Conservation (phyloP, 768 basidiomycete genomes). For the Kwoniella heveanensis region DNA sequence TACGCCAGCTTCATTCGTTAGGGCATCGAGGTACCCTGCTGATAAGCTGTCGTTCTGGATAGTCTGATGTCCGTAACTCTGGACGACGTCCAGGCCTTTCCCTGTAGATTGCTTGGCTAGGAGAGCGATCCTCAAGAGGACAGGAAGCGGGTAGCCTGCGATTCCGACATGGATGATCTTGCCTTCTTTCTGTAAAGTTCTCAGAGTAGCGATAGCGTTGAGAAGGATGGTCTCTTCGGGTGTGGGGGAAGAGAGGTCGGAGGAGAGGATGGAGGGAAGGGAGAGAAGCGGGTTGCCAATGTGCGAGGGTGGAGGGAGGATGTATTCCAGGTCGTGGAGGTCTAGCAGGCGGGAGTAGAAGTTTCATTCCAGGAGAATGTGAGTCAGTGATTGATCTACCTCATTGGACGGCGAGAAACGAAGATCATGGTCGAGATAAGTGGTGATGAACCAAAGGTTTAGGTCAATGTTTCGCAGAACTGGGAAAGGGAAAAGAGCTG, state of each 20-base stretch:
- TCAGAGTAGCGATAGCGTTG: slow-evolving; percentile 36
- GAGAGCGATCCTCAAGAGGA: slow-evolving; percentile 50
- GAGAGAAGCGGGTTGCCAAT: slow-evolving; percentile 36
- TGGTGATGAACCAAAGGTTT: too few species aligned
- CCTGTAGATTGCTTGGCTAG: slow-evolving; percentile 31
- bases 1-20: slow-evolving; percentile 34
- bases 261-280: slow-evolving; percentile 24
- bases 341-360: too few species aligned
- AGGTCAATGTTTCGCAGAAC: too few species aligned
- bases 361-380: too few species aligned
- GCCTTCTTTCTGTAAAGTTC: slow-evolving; percentile 40
- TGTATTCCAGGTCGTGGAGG: slow-evolving; percentile 56
- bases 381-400: too few species aligned
- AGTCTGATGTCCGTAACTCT: slow-evolving; percentile 55
- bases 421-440: too few species aligned
- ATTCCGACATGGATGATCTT: slow-evolving; percentile 53
- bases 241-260: slow-evolving; percentile 1
- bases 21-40: slow-evolving; percentile 42
- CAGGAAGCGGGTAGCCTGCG: slow-evolving; percentile 53
- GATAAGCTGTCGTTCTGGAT: slow-evolving; percentile 45
- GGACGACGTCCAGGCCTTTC: slow-evolving; percentile 49
- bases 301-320: slow-evolving; percentile 26
- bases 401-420: too few species aligned
- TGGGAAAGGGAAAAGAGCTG: too few species aligned
- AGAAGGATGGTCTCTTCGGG: slow-evolving; percentile 41